These are phyloP conservation scores for Iris pallida DNA, from an alignment of 116 monocot genomes.

Conservation along the genomic window DNA sequence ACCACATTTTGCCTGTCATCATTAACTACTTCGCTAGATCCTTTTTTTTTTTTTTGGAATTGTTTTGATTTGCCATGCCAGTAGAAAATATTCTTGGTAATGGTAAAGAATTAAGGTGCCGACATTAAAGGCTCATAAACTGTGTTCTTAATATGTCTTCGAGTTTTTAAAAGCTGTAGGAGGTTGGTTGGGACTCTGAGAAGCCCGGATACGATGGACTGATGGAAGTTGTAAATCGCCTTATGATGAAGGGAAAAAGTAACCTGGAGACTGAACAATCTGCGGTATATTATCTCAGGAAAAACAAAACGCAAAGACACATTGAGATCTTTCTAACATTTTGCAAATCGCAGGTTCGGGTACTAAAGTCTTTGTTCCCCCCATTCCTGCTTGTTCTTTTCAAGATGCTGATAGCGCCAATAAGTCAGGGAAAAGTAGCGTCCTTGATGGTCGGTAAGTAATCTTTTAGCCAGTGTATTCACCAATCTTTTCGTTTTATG, in stretches of 20 bases:
- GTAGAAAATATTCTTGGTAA: too few relatives aligned
- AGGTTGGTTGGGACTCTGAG: slow-evolving; percentile 92
- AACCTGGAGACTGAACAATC: slow-evolving; percentile 53
- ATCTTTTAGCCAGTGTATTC: not conserved
- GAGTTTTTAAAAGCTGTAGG: slow-evolving; percentile 80
- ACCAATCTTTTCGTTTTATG: not conserved
- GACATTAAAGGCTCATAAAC: not conserved
- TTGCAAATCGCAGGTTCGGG: slow-evolving; percentile 54
- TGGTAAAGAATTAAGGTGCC: too few relatives aligned
- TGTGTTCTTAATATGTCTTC: slow-evolving; percentile 9
- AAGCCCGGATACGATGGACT: slow-evolving; percentile 83
- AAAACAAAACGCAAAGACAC: not conserved
- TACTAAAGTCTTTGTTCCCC: slow-evolving; percentile 79
- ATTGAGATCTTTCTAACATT: not conserved
- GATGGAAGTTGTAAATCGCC: slow-evolving; percentile 79
- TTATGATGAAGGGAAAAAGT: slow-evolving; percentile 72
- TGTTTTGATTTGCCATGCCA: too few relatives aligned
- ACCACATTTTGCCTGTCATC: too few relatives aligned
- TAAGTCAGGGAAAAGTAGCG: slow-evolving; percentile 68
- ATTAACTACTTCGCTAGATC: too few relatives aligned
- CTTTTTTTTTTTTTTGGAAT: too few relatives aligned
- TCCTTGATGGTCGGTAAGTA: slow-evolving; percentile 77
- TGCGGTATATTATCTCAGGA: slow-evolving; percentile 38
- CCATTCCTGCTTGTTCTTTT: slow-evolving; percentile 68
- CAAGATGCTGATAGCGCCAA: slow-evolving; percentile 73